These are phyloP conservation scores for Andrographis paniculata DNA, from an alignment of 305 asterid genomes.

Conservation along the genomic window DNA sequence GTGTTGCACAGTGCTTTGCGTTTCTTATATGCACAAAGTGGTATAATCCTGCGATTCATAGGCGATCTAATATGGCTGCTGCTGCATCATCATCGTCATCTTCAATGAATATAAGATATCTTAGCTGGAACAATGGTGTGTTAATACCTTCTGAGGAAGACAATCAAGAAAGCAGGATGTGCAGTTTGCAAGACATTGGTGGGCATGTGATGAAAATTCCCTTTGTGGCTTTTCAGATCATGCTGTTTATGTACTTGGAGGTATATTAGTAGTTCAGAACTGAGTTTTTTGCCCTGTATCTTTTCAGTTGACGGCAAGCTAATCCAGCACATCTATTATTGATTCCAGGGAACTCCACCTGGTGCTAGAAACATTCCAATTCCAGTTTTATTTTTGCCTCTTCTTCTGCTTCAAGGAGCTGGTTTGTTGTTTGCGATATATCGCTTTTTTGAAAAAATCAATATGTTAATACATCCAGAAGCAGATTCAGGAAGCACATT, in stretches of 20 bases:
- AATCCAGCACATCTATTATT: background rate
- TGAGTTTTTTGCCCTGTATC: no score
- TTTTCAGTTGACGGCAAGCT: background rate
- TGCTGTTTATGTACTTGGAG: constrained; percentile 93
- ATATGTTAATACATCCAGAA: constrained; percentile 28
- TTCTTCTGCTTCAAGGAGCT: constrained; percentile 82
- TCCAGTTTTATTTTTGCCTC: constrained; percentile 69
- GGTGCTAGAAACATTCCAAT: constrained; percentile 66
- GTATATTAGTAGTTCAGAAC: no score
- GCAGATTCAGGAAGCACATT: constrained; percentile 44
- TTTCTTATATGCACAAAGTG: constrained; percentile 93
- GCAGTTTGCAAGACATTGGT: constrained; percentile 89
- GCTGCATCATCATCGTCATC: constrained; percentile 17
- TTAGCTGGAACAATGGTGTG: constrained; percentile 45
- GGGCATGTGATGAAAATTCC: constrained; percentile 94
- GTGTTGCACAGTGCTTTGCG: constrained; percentile 95
- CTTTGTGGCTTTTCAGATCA: constrained; percentile 58
- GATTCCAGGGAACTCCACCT: constrained; percentile 81
- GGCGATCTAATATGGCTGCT: constrained; percentile 36
- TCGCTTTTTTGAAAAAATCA: constrained; percentile 50
- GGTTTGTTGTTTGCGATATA: constrained; percentile 66
- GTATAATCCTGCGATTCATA: constrained; percentile 93
- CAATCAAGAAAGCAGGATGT: constrained; percentile 45
- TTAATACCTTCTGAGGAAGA: constrained; percentile 55
- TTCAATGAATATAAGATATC: constrained; percentile 24